Evolutionary conservation across 2,329 filamentous ascomycete genomes (phyloP).

Genomic region (Grosmannia huntii): DNA sequence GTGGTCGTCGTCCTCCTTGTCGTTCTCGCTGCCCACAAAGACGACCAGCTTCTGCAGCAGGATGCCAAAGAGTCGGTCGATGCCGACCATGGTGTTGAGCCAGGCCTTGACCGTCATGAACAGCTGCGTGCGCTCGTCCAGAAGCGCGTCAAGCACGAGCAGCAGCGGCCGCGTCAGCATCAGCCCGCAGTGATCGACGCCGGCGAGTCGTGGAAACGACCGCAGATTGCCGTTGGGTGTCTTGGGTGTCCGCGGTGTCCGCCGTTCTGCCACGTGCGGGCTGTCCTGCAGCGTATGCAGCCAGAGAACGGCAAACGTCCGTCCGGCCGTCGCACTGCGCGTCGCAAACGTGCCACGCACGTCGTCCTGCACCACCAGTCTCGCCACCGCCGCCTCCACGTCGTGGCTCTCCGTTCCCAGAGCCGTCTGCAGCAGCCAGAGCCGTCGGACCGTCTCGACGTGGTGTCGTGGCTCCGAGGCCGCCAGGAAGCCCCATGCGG

Average conservation of each 20-base stretch:
- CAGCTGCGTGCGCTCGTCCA: conserved; percentile 58
- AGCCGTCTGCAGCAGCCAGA: conserved; percentile 74
- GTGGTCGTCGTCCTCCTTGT: conserved; percentile 30
- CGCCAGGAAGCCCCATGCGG: conserved; percentile 70
- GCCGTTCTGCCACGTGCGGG: conserved; percentile 31
- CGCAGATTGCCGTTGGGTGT: conserved; percentile 24
- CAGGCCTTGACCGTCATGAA: conserved; percentile 69
- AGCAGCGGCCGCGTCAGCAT: conserved; percentile 75
- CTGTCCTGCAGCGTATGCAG: conserved; percentile 60
- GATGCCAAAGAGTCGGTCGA: conserved; percentile 50
- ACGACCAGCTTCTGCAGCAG: conserved; percentile 45
- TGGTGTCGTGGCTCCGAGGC: conserved; percentile 83
- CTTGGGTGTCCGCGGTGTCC: conserved; percentile 35
- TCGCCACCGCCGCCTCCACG: conserved; percentile 66
- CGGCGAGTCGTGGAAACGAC: conserved; percentile 31
- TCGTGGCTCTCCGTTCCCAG: conserved; percentile 56
- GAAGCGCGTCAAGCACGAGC: conserved; percentile 64
- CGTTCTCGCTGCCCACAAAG: conserved; percentile 23
- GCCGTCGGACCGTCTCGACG: conserved; percentile 74
- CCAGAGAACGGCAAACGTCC: conserved; percentile 68
- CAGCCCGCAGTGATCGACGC: conserved; percentile 51
- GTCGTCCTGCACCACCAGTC: conserved; percentile 49
- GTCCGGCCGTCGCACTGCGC: conserved; percentile 45
- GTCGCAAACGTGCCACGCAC: conserved; percentile 31
- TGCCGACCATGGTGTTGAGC: conserved; percentile 55